Conservation (phyloP, 1,139 yeast genomes). For the Magnusiomyces tetraspermus region DNA sequence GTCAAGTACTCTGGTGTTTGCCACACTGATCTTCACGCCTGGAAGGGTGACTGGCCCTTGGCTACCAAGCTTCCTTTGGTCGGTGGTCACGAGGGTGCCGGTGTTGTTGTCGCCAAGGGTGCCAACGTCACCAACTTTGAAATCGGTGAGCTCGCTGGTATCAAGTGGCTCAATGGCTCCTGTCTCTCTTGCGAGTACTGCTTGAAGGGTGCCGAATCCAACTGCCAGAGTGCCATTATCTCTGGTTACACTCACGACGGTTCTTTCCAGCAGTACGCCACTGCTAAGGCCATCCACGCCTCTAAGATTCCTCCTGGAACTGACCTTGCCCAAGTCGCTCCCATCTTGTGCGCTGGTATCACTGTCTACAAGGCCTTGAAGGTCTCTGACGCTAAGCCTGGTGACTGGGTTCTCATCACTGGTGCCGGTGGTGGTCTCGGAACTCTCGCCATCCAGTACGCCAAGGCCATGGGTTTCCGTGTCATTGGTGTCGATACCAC, state of each 20-base stretch:
- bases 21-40: slow-evolving; percentile 62
- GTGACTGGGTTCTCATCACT: slow-evolving; percentile 71
- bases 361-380: slow-evolving; percentile 78
- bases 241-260: slow-evolving; percentile 80
- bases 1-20: slow-evolving; percentile 61
- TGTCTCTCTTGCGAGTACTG: slow-evolving; percentile 70
- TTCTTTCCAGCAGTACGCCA: slow-evolving; percentile 74
- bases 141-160: slow-evolving; percentile 69
- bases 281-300: slow-evolving; percentile 81
- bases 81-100: slow-evolving; percentile 87
- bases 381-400: slow-evolving; percentile 55
- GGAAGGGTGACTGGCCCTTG: slow-evolving; percentile 68
- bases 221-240: slow-evolving; percentile 57
- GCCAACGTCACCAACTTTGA: slow-evolving; percentile 58
- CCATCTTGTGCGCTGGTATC: slow-evolving; percentile 73
- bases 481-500: slow-evolving; percentile 73
- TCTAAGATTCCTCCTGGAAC: slow-evolving; percentile 63
- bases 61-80: slow-evolving; percentile 57
- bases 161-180: slow-evolving; percentile 63
- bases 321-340: slow-evolving; percentile 66
- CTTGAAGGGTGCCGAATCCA: slow-evolving; percentile 56
- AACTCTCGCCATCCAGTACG: slow-evolving; percentile 70
- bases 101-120: slow-evolving; percentile 69
- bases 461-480: slow-evolving; percentile 72
- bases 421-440: slow-evolving; percentile 89